Evolutionary conservation across 495 filamentous ascomycete species (phyloP).

Genomic region (Podospora conica): DNA sequence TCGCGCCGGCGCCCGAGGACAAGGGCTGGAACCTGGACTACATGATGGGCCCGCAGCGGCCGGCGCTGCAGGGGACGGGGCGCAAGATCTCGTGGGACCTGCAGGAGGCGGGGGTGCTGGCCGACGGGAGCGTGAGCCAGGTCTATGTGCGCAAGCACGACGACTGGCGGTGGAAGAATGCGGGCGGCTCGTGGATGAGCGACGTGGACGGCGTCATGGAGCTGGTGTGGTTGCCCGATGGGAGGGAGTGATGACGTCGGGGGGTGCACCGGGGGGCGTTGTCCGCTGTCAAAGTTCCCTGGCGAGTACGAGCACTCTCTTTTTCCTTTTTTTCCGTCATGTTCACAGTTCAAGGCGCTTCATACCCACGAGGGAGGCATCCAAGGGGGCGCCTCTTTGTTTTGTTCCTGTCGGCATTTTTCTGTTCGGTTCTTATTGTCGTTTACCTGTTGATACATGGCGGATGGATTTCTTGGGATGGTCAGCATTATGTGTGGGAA

Average conservation of each 20-base stretch:
- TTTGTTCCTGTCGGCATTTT: background rate
- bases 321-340: background rate
- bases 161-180: slow-evolving; percentile 43
- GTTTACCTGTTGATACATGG: background rate
- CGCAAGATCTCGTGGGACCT: slow-evolving; percentile 51
- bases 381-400: background rate
- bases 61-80: slow-evolving; percentile 40
- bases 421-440: background rate
- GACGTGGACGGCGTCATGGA: slow-evolving; percentile 46
- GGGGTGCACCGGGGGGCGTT: background rate
- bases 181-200: slow-evolving; percentile 39
- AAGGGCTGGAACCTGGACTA: slow-evolving; percentile 50
- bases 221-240: slow-evolving; percentile 41
- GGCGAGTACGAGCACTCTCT: background rate
- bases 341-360: background rate
- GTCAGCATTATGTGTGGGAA: background rate
- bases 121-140: slow-evolving; percentile 41
- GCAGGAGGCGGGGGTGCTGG: slow-evolving; percentile 35
- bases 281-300: background rate
- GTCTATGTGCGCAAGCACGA: slow-evolving; percentile 42
- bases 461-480: background rate
- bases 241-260: background rate
- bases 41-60: slow-evolving; percentile 44
- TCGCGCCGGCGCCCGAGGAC: slow-evolving; percentile 49
- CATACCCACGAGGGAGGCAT: background rate